These are phyloP conservation scores for Russula griseocarnosa DNA, from an alignment of 768 basidiomycete species.

Conservation along the genomic window DNA sequence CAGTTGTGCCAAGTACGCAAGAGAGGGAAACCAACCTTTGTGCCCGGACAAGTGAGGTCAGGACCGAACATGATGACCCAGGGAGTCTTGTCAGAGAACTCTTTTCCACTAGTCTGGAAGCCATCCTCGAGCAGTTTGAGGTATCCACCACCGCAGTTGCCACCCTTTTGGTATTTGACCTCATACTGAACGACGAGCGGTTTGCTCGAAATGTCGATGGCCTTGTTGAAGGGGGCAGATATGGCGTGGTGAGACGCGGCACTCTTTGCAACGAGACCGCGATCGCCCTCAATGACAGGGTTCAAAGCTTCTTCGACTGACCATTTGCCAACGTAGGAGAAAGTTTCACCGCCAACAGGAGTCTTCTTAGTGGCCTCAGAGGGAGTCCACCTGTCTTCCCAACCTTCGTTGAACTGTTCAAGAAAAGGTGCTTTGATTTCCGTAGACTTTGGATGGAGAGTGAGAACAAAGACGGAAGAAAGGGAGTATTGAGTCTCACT, in stretches of 20 bases:
- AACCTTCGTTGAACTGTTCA: conserved; percentile 94
- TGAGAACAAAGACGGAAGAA: conserved; percentile 2
- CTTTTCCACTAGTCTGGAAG: conserved; percentile 90
- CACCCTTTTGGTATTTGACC: conserved; percentile 98
- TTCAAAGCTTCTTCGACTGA: conserved; percentile 83
- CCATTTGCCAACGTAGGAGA: conserved; percentile 98
- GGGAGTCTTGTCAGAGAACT: conserved; percentile 90
- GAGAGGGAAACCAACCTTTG: conserved; percentile 53
- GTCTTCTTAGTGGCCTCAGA: conserved; percentile 99
- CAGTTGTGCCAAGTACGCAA: background rate
- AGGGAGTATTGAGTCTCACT: conserved; percentile 36
- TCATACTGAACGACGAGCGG: conserved; percentile 97
- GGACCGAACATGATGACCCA: conserved; percentile 98
- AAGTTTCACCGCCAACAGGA: conserved; percentile 90
- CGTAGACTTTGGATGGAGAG: conserved; percentile 52
- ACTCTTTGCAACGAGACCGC: conserved; percentile 90
- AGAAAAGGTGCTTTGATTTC: conserved; percentile 83
- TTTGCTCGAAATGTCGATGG: conserved; percentile 77
- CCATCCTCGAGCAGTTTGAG: conserved; percentile 93
- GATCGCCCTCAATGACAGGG: conserved; percentile 77
- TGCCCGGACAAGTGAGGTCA: conserved; percentile 88
- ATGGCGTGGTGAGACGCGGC: conserved; percentile 99
- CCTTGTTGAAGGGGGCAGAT: conserved; percentile 78
- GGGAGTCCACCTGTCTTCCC: conserved; percentile 89
- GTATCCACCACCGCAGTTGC: conserved; percentile 99